These are phyloP conservation scores for Entelexis paramagnoliae DNA, from an alignment of 1,139 yeast species.

Conservation along the genomic window DNA sequence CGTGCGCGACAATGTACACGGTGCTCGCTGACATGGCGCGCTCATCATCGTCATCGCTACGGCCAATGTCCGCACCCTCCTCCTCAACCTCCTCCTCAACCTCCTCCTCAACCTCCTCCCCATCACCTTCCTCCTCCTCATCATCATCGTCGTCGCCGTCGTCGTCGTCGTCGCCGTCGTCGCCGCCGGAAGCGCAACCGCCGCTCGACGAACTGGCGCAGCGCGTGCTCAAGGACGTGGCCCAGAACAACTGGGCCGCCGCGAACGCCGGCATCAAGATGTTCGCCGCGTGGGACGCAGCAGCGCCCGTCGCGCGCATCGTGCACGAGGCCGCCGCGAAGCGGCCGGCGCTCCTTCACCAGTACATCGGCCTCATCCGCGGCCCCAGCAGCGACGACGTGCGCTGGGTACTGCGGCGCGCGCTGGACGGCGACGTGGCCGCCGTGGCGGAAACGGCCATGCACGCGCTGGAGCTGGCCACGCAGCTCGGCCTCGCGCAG, in stretches of 20 bases:
- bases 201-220: background rate
- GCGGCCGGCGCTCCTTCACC: conserved; percentile 6
- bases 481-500: background rate
- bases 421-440: background rate
- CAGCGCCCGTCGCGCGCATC: background rate
- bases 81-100: background rate
- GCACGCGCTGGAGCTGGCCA: conserved; percentile 5
- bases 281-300: background rate
- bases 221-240: background rate
- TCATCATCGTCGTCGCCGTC: no score
- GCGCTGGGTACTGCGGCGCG: background rate
- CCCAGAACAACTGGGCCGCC: background rate
- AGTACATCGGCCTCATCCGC: background rate
- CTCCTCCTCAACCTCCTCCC: background rate
- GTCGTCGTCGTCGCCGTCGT: no score
- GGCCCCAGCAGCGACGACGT: background rate
- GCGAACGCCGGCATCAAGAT: conserved; percentile 1
- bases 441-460: background rate
- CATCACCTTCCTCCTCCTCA: background rate
- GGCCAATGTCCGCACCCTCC: no score
- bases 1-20: conserved; percentile 2
- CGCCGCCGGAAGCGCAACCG: background rate
- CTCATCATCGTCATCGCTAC: no score
- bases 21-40: background rate
- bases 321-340: background rate